Conservation (phyloP, 2,329 filamentous ascomycete species). For the Aciculosporium take region DNA sequence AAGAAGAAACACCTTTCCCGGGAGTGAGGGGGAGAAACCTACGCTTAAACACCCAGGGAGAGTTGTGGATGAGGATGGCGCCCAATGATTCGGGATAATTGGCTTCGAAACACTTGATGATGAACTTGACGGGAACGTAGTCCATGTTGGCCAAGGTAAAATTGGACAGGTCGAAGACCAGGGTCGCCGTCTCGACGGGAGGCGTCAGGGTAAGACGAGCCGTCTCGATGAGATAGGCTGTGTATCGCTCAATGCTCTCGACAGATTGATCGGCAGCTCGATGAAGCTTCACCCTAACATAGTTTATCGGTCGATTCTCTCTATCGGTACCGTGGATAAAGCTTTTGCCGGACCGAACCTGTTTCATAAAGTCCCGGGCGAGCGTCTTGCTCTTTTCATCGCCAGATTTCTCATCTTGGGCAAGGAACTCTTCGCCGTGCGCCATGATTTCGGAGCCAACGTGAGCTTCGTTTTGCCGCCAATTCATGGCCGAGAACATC, state of each 20-base stretch:
- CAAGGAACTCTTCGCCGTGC: slow-evolving; percentile 19
- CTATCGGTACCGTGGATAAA: slow-evolving; percentile 24
- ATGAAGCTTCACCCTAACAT: slow-evolving; percentile 21
- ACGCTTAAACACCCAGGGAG: slow-evolving; percentile 54
- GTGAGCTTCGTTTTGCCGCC: slow-evolving; percentile 19
- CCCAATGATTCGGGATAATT: slow-evolving; percentile 65
- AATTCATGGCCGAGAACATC: slow-evolving; percentile 23
- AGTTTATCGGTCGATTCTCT: slow-evolving; percentile 20
- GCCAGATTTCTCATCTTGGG: slow-evolving; percentile 16
- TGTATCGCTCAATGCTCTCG: slow-evolving; percentile 22
- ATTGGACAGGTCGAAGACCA: slow-evolving; percentile 60
- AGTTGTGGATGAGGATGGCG: slow-evolving; percentile 57
- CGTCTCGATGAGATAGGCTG: slow-evolving; percentile 26
- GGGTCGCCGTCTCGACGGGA: slow-evolving; percentile 10
- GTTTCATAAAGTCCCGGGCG: slow-evolving; percentile 17
- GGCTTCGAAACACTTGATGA: slow-evolving; percentile 67
- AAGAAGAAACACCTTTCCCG: neutral
- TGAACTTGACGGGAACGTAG: slow-evolving; percentile 62
- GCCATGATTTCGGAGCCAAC: slow-evolving; percentile 19
- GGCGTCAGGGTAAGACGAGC: slow-evolving; percentile 6
- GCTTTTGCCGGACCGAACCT: slow-evolving; percentile 24
- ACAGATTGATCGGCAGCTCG: slow-evolving; percentile 18
- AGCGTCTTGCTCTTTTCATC: slow-evolving; percentile 4
- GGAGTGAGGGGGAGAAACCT: neutral
- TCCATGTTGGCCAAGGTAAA: slow-evolving; percentile 65